These are phyloP conservation scores for Trichosporon asahii DNA, from an alignment of 1,284 basidiomycete genomes.

Conservation along the genomic window DNA sequence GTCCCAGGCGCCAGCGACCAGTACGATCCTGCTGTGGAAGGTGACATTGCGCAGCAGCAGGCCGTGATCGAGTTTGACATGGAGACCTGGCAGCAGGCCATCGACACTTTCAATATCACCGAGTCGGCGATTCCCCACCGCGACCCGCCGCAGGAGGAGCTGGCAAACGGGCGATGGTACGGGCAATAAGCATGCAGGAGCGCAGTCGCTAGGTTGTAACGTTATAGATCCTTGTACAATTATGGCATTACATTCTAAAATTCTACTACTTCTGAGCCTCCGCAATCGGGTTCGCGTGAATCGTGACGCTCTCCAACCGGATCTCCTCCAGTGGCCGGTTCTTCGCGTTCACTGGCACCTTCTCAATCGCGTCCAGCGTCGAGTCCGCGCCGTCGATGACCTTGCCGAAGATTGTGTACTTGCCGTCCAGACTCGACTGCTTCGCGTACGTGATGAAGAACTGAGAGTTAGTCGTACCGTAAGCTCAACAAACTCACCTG, in stretches of 20 bases:
- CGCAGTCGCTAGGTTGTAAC: neutral
- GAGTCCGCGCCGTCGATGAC: conserved; percentile 93
- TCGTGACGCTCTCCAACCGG: conserved; percentile 72
- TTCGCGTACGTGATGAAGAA: conserved; percentile 93
- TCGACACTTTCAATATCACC: conserved; percentile 52
- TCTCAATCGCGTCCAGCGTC: conserved; percentile 84
- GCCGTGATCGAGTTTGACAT: conserved; percentile 57
- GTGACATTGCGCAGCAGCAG: conserved; percentile 47
- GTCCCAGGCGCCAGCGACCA: conserved; percentile 23
- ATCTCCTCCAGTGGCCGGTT: conserved; percentile 83
- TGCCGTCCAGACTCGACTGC: conserved; percentile 84
- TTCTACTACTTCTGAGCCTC: conserved; percentile 34
- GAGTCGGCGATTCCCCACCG: conserved; percentile 52
- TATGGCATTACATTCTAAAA: conserved; percentile 7
- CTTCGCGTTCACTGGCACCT: conserved; percentile 83
- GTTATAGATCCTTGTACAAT: conserved; percentile 14
- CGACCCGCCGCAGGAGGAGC: conserved; percentile 10
- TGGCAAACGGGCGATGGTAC: conserved; percentile 16
- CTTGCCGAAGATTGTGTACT: conserved; percentile 89
- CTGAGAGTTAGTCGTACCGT: conserved; percentile 43
- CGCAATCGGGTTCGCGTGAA: conserved; percentile 82
- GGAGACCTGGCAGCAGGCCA: conserved; percentile 50
- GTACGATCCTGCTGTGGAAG: conserved; percentile 37
- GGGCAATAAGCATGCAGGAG: neutral
- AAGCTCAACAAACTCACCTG: conserved; percentile 36